Percentiles rank a stretch among this genome's conserved stretches.
Conservation (phyloP, 106 monocot genomes). For the Allium fistulosum region DNA sequence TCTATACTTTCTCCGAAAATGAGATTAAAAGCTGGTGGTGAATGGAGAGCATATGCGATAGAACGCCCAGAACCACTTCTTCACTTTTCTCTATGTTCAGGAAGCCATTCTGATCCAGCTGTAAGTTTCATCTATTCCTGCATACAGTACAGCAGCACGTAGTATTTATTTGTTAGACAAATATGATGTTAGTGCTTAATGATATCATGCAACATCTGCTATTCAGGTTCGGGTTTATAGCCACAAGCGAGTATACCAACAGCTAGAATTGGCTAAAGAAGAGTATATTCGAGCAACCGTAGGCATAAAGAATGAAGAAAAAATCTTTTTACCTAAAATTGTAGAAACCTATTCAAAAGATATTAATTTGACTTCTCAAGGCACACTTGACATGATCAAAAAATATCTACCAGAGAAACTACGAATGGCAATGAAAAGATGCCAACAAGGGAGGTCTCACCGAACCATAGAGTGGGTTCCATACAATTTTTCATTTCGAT, state of each 20-base stretch:
- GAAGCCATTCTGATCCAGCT: conserved; percentile 95
- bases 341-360: conserved; percentile 53
- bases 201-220: background rate
- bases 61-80: conserved; percentile 68
- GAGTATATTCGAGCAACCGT: conserved; percentile 65
- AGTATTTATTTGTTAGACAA: background rate
- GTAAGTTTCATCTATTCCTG: conserved; percentile 21
- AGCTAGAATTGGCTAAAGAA: conserved; percentile 60
- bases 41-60: conserved; percentile 60
- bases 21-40: conserved; percentile 53
- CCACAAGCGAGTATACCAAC: conserved; percentile 34
- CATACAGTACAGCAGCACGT: background rate
- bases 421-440: conserved; percentile 43
- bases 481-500: conserved; percentile 45
- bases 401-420: conserved; percentile 54
- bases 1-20: conserved; percentile 24
- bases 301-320: conserved; percentile 56
- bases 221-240: conserved; percentile 57
- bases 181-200: background rate
- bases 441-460: conserved; percentile 39
- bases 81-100: conserved; percentile 85
- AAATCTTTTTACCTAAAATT: conserved; percentile 55
- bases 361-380: conserved; percentile 29
- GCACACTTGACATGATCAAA: conserved; percentile 47
- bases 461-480: conserved; percentile 66